A percentile compares a stretch with the other conserved stretches of the same genome.
Evolutionary conservation across 2,329 filamentous ascomycete genomes (phyloP).

Genomic region (Colletotrichum viniferum): DNA sequence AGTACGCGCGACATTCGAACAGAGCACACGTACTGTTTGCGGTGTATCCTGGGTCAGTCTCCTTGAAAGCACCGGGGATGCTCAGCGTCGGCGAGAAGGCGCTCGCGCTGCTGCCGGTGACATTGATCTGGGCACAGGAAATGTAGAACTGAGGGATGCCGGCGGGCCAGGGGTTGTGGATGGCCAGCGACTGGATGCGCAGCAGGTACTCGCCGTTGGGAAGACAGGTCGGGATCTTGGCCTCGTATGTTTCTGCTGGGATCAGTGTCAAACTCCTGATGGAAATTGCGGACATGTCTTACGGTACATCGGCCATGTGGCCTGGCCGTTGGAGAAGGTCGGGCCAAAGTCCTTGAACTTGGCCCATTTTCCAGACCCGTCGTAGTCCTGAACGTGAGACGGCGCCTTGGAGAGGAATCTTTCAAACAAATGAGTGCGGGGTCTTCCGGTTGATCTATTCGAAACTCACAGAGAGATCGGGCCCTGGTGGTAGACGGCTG

Average conservation of each 20-base stretch:
- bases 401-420: conserved; percentile 43
- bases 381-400: conserved; percentile 35
- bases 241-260: conserved; percentile 31
- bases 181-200: conserved; percentile 62
- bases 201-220: conserved; percentile 63
- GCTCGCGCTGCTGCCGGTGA: conserved; percentile 42
- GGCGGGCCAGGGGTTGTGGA: conserved; percentile 58
- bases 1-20: neutral
- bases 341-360: conserved; percentile 43
- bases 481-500: conserved; percentile 43
- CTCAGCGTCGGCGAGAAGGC: conserved; percentile 34
- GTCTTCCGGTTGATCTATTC: neutral
- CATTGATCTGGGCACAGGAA: conserved; percentile 50
- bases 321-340: conserved; percentile 33
- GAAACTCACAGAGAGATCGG: conserved; percentile 38
- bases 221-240: conserved; percentile 54
- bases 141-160: conserved; percentile 52
- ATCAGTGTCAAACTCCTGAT: neutral
- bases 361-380: conserved; percentile 42
- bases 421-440: conserved; percentile 16
- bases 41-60: conserved; percentile 48
- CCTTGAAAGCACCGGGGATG: conserved; percentile 47
- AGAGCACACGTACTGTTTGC: conserved; percentile 39
- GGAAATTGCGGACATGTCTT: conserved; percentile 10
- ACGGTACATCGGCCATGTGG: conserved; percentile 35